phyloP scores from a whole-genome alignment of 352 stramenopile genomes.

The Phytopythium mirpurense region DNA sequence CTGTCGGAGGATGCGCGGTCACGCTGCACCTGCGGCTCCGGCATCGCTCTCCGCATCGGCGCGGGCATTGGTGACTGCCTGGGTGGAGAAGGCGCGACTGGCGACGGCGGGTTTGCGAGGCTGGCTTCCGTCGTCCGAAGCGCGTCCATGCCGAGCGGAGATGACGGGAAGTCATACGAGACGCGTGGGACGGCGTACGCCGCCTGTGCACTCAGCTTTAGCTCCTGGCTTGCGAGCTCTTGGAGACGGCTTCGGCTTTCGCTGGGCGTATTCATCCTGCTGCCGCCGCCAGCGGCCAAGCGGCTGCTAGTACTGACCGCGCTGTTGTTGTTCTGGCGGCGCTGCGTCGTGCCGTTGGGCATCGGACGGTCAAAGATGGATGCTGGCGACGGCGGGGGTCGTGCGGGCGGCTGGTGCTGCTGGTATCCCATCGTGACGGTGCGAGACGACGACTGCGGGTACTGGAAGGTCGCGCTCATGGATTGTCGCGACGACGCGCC shows the following conservation, averaged over 20 bases:
- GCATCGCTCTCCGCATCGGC: slow-evolving; percentile 8
- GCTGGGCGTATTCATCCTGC: slow-evolving; percentile 12
- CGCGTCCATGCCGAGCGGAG: slow-evolving; percentile 29
- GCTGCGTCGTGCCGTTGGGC: slow-evolving; percentile 8
- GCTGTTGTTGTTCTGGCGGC: slow-evolving; percentile 10
- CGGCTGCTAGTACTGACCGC: slow-evolving; percentile 16
- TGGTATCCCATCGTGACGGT: slow-evolving; percentile 24
- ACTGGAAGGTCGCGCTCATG: slow-evolving; percentile 8
- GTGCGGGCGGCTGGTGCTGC: not conserved
- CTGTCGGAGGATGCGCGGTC: slow-evolving; percentile 38
- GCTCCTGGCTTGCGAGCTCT: slow-evolving; percentile 25
- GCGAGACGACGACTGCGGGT: slow-evolving; percentile 2
- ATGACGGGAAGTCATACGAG: slow-evolving; percentile 5
- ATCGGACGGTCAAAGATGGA: slow-evolving; percentile 65
- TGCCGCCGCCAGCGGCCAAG: slow-evolving; percentile 11
- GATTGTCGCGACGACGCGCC: slow-evolving; percentile 14
- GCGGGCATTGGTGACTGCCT: slow-evolving; percentile 2
- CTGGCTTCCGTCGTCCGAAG: slow-evolving; percentile 18
- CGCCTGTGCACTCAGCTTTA: not conserved
- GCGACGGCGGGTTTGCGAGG: slow-evolving; percentile 17
- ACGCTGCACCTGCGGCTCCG: slow-evolving; percentile 14
- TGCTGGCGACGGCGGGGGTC: slow-evolving; percentile 16
- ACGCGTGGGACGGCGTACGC: not conserved
- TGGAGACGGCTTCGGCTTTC: slow-evolving; percentile 23
- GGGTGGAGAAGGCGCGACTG: slow-evolving; percentile 7